phyloP scores from a whole-genome alignment of 768 basidiomycete species.

The Lentinula lateritia region DNA sequence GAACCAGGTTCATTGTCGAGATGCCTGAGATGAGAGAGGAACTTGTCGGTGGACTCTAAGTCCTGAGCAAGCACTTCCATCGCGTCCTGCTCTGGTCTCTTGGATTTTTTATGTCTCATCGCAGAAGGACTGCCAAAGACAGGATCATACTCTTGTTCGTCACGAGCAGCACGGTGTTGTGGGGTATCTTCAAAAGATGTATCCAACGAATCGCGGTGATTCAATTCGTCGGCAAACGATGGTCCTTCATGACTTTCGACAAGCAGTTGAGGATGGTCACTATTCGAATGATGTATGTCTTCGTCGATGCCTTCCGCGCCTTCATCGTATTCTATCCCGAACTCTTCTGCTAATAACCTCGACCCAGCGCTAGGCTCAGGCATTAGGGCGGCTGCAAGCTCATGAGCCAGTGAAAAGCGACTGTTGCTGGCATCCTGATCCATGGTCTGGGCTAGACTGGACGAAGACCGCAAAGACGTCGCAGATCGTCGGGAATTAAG shows the following conservation, averaged over 20 bases:
- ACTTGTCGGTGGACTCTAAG: constrained; percentile 71
- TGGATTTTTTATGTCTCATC: constrained; percentile 22
- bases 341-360: constrained; percentile 78
- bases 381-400: constrained; percentile 82
- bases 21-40: constrained; percentile 64
- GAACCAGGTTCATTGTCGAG: constrained; percentile 52
- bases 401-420: constrained; percentile 77
- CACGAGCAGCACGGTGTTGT: constrained; percentile 22
- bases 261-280: constrained; percentile 24
- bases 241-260: constrained; percentile 23
- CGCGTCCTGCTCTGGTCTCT: constrained; percentile 47
- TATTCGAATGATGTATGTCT: constrained; percentile 2
- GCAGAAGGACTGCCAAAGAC: constrained; percentile 33
- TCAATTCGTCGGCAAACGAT: constrained; percentile 42
- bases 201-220: constrained; percentile 18
- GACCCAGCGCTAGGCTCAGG: constrained; percentile 79
- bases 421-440: constrained; percentile 39
- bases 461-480: constrained; percentile 42
- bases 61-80: constrained; percentile 71
- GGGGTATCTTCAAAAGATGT: constrained; percentile 22
- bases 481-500: constrained; percentile 36
- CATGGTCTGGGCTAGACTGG: constrained; percentile 28
- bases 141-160: constrained; percentile 33
- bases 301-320: constrained; percentile 80
- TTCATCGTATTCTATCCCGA: constrained; percentile 86